Base-by-base conservation (phyloP, 257 asterid species). In the Capsicum pubescens region DNA sequence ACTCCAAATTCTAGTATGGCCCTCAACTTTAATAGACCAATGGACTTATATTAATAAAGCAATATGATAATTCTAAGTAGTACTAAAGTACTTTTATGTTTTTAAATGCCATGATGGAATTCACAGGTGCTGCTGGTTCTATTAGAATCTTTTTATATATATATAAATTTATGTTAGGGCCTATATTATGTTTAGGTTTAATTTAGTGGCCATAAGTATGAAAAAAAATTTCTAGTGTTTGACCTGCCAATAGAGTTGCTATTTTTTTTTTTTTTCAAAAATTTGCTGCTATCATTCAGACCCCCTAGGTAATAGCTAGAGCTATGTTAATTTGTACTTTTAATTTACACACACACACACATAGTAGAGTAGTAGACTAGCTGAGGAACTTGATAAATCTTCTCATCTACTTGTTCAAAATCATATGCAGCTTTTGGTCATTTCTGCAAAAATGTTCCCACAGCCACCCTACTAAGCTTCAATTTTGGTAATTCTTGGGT, bases 231-330 rank as follows among this genome's bases (percentile, higher is more conserved):
- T 26, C 54, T 21, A 44, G 55, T 88, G 82, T 91, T 93, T 91
- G 97, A 93, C 95, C 91, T 88, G 91, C 93, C 94, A 93, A 91
- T 93, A 86, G 88, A 90, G 87, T 87, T 82, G 35, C 87, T 12
- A 78, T 80, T 82, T 86, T 63, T 26, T 11, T 26, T 26, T 26
- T 26, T 1, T 2, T 26, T 26, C 32, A 0, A 0, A 1, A 21
- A 32, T 64, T 32, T 64, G 86, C 80, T 85, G 71, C 59, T 64
- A 58, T 82, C 55, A 70, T 82, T 16, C 74, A 79, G 86, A 61
- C 36, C 52, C 17, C 11, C 44, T 70, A 52, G 39, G 9, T 72
- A 46, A 57, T 66, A 66, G 54, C 78, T 42, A 69, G 36, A 19
- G 32, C 32, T 59, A 59, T 59, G n/a, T 68, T 68, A 36, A 16